A percentile compares a stretch with the other conserved stretches of the same genome.
Evolutionary conservation across 2,329 filamentous ascomycete species (phyloP).

Genomic region (Plenodomus tracheiphilus): DNA sequence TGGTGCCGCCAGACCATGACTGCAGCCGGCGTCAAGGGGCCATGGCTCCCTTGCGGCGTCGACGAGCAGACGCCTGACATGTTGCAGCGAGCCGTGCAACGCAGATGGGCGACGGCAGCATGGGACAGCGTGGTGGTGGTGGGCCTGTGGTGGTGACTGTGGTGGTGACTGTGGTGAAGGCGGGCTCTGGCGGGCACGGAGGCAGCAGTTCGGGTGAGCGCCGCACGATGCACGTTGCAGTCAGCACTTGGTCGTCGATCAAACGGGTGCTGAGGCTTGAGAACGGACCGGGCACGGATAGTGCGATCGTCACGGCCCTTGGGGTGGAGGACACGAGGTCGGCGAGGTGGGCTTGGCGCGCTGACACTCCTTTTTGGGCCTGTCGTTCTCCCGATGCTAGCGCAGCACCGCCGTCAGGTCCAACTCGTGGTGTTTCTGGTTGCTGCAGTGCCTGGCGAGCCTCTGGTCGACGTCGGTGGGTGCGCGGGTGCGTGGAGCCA

Average conservation of each 20-base stretch:
- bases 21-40: constrained; percentile 4
- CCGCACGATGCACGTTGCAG: constrained; percentile 38
- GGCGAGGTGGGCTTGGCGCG: constrained; percentile 40
- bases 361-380: constrained; percentile 31
- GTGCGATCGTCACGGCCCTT: constrained; percentile 37
- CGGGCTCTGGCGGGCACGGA: constrained; percentile 8
- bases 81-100: not conserved
- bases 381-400: constrained; percentile 27
- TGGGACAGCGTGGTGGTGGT: not conserved
- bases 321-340: constrained; percentile 37
- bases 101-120: not conserved
- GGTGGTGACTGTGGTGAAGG: not conserved
- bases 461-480: no score
- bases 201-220: constrained; percentile 12
- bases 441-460: constrained; percentile 2
- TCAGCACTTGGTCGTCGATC: constrained; percentile 40
- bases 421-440: constrained; percentile 11
- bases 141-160: no score
- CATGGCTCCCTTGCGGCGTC: constrained; percentile 7
- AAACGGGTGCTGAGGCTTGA: constrained; percentile 45
- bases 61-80: constrained; percentile 13
- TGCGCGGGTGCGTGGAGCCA: no score
- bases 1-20: constrained; percentile 14
- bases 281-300: constrained; percentile 34
- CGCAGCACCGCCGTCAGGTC: constrained; percentile 8